Evolutionary conservation across 306 rosid species (phyloP).

Genomic region (Rubus idaeus): DNA sequence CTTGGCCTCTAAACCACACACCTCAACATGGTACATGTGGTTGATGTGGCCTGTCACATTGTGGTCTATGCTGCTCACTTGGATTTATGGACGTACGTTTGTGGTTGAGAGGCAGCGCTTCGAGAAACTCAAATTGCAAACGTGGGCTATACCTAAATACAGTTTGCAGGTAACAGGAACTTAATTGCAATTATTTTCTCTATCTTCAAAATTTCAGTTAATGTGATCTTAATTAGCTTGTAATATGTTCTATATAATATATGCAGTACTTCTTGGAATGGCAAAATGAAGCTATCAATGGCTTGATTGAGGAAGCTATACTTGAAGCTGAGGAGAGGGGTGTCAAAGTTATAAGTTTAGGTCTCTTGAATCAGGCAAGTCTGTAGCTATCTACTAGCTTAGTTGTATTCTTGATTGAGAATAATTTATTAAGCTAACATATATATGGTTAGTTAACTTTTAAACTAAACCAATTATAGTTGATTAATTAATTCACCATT

Average conservation of each 20-base stretch:
- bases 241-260: background rate
- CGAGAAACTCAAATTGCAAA: constrained; percentile 30
- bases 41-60: constrained; percentile 44
- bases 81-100: constrained; percentile 33
- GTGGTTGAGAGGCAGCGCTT: constrained; percentile 33
- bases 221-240: background rate
- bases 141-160: constrained; percentile 45
- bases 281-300: constrained; percentile 38
- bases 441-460: background rate
- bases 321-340: constrained; percentile 42
- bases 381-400: background rate
- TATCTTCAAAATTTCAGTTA: background rate
- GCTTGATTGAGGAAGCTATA: constrained; percentile 41
- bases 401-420: background rate
- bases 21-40: constrained; percentile 32
- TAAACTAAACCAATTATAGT: background rate
- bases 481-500: background rate
- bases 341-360: constrained; percentile 38
- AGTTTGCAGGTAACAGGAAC: constrained; percentile 18
- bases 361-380: constrained; percentile 47
- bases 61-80: constrained; percentile 27
- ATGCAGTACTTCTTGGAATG: constrained; percentile 31
- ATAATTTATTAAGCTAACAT: background rate
- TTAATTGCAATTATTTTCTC: background rate
- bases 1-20: constrained; percentile 34